phyloP scores from a whole-genome alignment of 208 protist genomes.

The Trypanosoma melophagium region DNA sequence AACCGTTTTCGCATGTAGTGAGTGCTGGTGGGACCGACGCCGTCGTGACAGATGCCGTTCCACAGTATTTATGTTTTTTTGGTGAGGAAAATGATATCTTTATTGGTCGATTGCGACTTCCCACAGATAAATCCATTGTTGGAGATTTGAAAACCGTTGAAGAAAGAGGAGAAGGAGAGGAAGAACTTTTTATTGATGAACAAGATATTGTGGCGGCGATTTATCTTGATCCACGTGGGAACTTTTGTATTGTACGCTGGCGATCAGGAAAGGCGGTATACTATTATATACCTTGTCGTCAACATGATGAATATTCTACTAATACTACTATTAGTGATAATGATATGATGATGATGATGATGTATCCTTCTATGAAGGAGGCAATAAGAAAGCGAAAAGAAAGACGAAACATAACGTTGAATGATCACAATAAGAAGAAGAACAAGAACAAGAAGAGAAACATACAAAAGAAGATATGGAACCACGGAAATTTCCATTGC shows the following conservation, averaged over 20 bases:
- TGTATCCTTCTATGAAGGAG: no score
- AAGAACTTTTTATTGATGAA: constrained; percentile 26
- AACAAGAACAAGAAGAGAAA: constrained; percentile 2
- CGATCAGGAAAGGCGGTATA: constrained; percentile 41
- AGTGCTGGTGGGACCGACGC: constrained; percentile 40
- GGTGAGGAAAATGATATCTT: constrained; percentile 46
- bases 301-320: not conserved
- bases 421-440: not conserved
- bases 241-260: constrained; percentile 51
- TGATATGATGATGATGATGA: no score
- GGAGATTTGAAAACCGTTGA: not conserved
- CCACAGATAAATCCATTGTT: not conserved
- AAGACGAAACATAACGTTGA: not conserved
- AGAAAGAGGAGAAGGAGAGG: not conserved
- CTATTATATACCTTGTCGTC: constrained; percentile 36
- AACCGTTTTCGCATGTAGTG: constrained; percentile 34
- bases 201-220: constrained; percentile 35
- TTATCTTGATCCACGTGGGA: constrained; percentile 45
- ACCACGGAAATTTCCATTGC: constrained; percentile 11
- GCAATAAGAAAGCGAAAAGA: not conserved
- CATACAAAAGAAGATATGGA: constrained; percentile 3
- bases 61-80: constrained; percentile 48
- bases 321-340: not conserved
- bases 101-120: constrained; percentile 32
- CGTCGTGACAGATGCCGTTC: constrained; percentile 34